Percentiles rank a stretch among this genome's conserved stretches.
Conservation (phyloP, 257 asterid species). For the Jaltomata sinuosa region DNA sequence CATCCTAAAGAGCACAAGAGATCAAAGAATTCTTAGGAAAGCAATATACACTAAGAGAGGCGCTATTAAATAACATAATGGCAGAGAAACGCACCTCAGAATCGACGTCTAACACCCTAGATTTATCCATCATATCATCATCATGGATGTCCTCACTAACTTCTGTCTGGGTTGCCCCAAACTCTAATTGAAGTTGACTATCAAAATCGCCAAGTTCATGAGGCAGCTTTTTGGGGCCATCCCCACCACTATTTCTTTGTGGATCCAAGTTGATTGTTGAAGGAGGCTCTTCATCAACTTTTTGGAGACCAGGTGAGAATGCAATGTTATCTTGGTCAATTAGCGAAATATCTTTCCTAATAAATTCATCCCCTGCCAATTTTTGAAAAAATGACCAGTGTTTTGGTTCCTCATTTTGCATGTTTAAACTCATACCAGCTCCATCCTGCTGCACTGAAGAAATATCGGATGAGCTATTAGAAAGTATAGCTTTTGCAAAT, state of each 20-base stretch:
- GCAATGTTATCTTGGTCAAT: slow-evolving; percentile 84
- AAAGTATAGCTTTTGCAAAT: slow-evolving; percentile 65
- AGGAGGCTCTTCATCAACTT: slow-evolving; percentile 54
- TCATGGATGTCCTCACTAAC: slow-evolving; percentile 35
- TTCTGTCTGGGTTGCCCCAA: slow-evolving; percentile 28
- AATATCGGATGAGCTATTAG: slow-evolving; percentile 44
- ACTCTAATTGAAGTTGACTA: slow-evolving; percentile 28
- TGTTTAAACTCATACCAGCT: slow-evolving; percentile 71
- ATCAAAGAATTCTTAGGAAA: background rate
- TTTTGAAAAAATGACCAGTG: slow-evolving; percentile 94
- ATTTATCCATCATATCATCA: slow-evolving; percentile 48
- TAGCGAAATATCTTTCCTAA: slow-evolving; percentile 72
- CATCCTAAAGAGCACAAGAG: slow-evolving; percentile 34
- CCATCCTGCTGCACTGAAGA: slow-evolving; percentile 54
- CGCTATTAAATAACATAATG: background rate
- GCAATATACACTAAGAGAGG: background rate
- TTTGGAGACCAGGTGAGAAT: slow-evolving; percentile 42
- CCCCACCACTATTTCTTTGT: slow-evolving; percentile 29
- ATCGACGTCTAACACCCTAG: slow-evolving; percentile 22
- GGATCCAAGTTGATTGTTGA: slow-evolving; percentile 26
- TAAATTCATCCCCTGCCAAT: slow-evolving; percentile 77
- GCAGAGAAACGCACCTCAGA: background rate
- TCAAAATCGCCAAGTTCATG: slow-evolving; percentile 34
- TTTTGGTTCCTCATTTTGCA: slow-evolving; percentile 81
- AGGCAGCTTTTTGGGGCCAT: slow-evolving; percentile 25